phyloP scores from a whole-genome alignment of 2,329 filamentous ascomycete genomes.

The Penicillium sp. region DNA sequence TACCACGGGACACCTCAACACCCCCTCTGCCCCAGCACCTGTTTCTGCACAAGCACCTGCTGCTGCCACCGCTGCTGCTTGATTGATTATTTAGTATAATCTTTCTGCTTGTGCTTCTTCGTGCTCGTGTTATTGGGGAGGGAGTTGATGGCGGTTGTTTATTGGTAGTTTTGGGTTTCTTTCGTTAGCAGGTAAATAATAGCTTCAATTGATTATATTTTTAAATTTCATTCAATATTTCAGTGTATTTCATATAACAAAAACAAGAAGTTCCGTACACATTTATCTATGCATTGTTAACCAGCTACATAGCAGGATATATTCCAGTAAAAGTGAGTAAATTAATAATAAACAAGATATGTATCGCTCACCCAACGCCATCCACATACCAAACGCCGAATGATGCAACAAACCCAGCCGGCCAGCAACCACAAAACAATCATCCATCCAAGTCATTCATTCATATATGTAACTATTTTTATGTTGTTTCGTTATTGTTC shows the following conservation, averaged over 20 bases:
- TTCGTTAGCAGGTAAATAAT: background rate
- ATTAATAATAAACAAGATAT: background rate
- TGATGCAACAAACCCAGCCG: background rate
- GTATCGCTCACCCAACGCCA: background rate
- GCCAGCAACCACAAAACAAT: background rate
- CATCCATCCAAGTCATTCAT: background rate
- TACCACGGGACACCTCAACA: slow-evolving; percentile 52
- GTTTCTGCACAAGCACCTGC: slow-evolving; percentile 15
- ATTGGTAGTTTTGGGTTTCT: no score
- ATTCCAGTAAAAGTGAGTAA: no score
- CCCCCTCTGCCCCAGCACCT: slow-evolving; percentile 28
- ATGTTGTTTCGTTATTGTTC: background rate
- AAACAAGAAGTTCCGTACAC: no score
- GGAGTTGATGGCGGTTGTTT: background rate
- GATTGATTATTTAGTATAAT: background rate
- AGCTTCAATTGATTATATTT: background rate
- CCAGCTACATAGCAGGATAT: no score
- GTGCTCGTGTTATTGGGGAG: background rate
- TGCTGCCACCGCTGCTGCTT: slow-evolving; percentile 11
- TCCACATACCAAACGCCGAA: background rate
- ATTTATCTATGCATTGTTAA: no score
- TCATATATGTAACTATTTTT: background rate
- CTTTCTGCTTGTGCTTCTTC: no score
- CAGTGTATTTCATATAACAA: no score
- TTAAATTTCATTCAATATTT: no score